These are phyloP conservation scores for Coprinopsis marcescibilis DNA, from an alignment of 768 basidiomycete species.

Conservation along the genomic window DNA sequence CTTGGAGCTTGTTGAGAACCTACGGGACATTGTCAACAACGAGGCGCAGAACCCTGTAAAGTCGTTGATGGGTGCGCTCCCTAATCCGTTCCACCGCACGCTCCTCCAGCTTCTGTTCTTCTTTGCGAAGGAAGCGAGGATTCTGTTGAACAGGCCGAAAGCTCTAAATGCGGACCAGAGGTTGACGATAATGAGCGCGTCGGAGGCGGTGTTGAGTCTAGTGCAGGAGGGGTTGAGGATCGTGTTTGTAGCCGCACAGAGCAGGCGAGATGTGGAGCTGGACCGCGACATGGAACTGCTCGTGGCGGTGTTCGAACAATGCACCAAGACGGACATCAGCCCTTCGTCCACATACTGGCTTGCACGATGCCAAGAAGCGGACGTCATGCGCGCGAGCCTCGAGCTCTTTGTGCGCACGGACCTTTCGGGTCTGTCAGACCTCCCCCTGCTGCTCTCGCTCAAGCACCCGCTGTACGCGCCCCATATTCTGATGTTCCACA, in stretches of 20 bases:
- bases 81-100: slow-evolving; percentile 71
- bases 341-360: slow-evolving; percentile 75
- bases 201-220: slow-evolving; percentile 58
- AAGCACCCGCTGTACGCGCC: slow-evolving; percentile 69
- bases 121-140: slow-evolving; percentile 58
- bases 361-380: slow-evolving; percentile 70
- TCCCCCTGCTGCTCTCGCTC: slow-evolving; percentile 53
- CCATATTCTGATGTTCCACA: slow-evolving; percentile 80
- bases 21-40: slow-evolving; percentile 63
- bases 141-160: slow-evolving; percentile 42
- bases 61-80: slow-evolving; percentile 62
- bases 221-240: slow-evolving; percentile 63
- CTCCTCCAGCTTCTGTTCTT: slow-evolving; percentile 80
- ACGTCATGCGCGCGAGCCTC: slow-evolving; percentile 70
- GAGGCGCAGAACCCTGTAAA: slow-evolving; percentile 67
- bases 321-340: slow-evolving; percentile 62
- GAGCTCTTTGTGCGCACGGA: slow-evolving; percentile 67
- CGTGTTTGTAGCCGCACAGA: slow-evolving; percentile 59
- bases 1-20: slow-evolving; percentile 51
- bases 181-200: slow-evolving; percentile 48
- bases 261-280: slow-evolving; percentile 52
- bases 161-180: slow-evolving; percentile 55
- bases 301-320: slow-evolving; percentile 79
- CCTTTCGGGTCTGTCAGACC: slow-evolving; percentile 62
- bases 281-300: slow-evolving; percentile 80